These are phyloP conservation scores for Hysterium pulicare DNA, from an alignment of 2,329 filamentous ascomycete species.

Conservation along the genomic window DNA sequence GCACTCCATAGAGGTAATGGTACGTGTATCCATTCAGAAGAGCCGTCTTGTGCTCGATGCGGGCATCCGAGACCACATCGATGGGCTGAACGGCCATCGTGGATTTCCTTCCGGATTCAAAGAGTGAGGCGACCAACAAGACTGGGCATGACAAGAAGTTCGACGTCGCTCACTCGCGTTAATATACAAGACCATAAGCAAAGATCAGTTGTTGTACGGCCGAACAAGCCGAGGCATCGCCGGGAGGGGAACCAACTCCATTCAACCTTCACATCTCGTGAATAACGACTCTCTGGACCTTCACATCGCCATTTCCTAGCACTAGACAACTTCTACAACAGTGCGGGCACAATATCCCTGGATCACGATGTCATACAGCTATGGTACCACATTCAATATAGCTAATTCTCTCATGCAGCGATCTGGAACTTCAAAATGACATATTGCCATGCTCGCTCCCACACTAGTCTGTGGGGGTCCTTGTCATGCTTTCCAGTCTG, in stretches of 20 bases:
- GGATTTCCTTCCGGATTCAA: slow-evolving; percentile 7
- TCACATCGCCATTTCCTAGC: too few species aligned
- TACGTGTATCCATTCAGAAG: slow-evolving; percentile 68
- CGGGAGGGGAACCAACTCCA: too few species aligned
- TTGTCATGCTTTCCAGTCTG: slow-evolving; percentile 8
- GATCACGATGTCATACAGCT: slow-evolving; percentile 9
- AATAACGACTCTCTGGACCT: too few species aligned
- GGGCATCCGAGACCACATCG: slow-evolving; percentile 58
- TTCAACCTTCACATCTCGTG: too few species aligned
- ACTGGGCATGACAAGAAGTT: too few species aligned
- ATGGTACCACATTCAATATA: slow-evolving; percentile 4
- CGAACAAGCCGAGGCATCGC: too few species aligned
- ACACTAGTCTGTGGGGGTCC: neutral
- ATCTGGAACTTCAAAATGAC: neutral
- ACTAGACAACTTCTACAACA: too few species aligned
- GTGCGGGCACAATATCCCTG: too few species aligned
- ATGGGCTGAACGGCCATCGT: slow-evolving; percentile 61
- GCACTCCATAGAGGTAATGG: slow-evolving; percentile 55
- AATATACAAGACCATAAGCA: too few species aligned
- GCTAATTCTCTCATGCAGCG: neutral
- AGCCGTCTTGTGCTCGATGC: slow-evolving; percentile 62
- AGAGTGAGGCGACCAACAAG: slow-evolving; percentile 3
- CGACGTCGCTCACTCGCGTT: too few species aligned
- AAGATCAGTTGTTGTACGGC: too few species aligned
- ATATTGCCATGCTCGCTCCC: neutral